These are phyloP conservation scores for Canavalia gladiata DNA, from an alignment of 306 rosid genomes.

Conservation along the genomic window DNA sequence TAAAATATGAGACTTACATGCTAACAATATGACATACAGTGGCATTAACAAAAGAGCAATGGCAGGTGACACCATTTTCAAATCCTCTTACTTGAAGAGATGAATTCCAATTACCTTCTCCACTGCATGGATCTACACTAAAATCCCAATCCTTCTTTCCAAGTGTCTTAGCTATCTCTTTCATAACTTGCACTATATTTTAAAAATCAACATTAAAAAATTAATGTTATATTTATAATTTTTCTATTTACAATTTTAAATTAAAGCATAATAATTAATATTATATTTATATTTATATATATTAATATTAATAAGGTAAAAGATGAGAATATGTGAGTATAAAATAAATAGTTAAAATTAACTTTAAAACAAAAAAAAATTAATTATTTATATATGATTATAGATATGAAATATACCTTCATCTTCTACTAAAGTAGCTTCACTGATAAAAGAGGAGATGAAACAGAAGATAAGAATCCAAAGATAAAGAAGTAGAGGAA, in stretches of 20 bases:
- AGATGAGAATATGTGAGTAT: too few species aligned
- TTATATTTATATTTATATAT: too few species aligned
- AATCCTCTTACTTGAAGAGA: slow-evolving; percentile 13
- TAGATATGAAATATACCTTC: slow-evolving; percentile 43
- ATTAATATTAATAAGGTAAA: too few species aligned
- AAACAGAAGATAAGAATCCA: slow-evolving; percentile 34
- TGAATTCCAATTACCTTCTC: slow-evolving; percentile 53
- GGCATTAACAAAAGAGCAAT: slow-evolving; percentile 50
- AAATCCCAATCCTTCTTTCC: slow-evolving; percentile 48
- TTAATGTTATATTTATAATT: too few species aligned
- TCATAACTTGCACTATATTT: slow-evolving; percentile 42
- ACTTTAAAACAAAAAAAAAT: too few species aligned
- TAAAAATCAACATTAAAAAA: not conserved
- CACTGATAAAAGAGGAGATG: slow-evolving; percentile 35
- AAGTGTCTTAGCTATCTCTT: slow-evolving; percentile 41
- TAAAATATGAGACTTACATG: slow-evolving; percentile 52
- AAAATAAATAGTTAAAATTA: too few species aligned
- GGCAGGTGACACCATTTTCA: slow-evolving; percentile 55
- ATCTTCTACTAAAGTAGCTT: slow-evolving; percentile 43
- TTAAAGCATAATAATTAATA: too few species aligned
- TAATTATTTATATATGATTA: too few species aligned
- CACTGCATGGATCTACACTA: slow-evolving; percentile 54
- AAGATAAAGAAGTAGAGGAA: slow-evolving; percentile 26
- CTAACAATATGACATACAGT: slow-evolving; percentile 67
- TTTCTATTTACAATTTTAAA: not conserved